Conservation (phyloP, 192 early-diverging fungal species). For the Radiomyces spectabilis region DNA sequence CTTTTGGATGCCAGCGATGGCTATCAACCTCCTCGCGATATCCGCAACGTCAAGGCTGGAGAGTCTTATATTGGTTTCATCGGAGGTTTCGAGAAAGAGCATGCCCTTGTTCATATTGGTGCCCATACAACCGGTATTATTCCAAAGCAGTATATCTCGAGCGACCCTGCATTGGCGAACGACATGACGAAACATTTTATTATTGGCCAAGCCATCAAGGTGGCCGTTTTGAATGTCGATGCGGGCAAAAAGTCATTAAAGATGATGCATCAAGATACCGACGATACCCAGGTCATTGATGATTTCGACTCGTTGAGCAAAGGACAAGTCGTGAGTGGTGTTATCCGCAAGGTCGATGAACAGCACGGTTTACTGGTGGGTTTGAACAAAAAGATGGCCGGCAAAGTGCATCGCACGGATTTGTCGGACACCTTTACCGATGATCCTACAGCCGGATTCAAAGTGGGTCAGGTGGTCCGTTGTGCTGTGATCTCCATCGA, state of each 20-base stretch:
- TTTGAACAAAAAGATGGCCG: constrained; percentile 46
- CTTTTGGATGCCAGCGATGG: constrained; percentile 6
- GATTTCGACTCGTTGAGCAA: constrained; percentile 39
- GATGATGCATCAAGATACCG: constrained; percentile 3
- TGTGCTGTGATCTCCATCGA: constrained; percentile 61
- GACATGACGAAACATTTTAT: constrained; percentile 12
- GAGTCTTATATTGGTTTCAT: constrained; percentile 66
- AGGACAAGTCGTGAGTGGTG: constrained; percentile 49
- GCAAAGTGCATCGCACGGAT: constrained; percentile 56
- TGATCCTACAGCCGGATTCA: constrained; percentile 46
- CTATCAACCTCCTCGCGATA: constrained; percentile 33
- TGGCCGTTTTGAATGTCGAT: constrained; percentile 15
- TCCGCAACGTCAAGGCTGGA: constrained; percentile 54
- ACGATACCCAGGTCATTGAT: constrained; percentile 6
- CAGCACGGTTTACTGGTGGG: constrained; percentile 44
- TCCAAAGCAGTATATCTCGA: constrained; percentile 19
- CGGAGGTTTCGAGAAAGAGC: constrained; percentile 22
- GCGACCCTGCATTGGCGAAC: constrained; percentile 10
- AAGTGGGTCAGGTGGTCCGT: constrained; percentile 63
- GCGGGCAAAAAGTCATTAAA: constrained; percentile 10
- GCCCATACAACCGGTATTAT: constrained; percentile 14
- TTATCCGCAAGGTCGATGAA: constrained; percentile 41
- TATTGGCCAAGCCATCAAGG: constrained; percentile 21
- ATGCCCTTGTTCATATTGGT: constrained; percentile 15
- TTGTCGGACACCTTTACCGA: constrained; percentile 35